A percentile compares a stretch with the other conserved stretches of the same genome.
These are phyloP conservation scores for Eucalyptus pauciflora DNA, from an alignment of 345 rosid species.

Conservation along the genomic window DNA sequence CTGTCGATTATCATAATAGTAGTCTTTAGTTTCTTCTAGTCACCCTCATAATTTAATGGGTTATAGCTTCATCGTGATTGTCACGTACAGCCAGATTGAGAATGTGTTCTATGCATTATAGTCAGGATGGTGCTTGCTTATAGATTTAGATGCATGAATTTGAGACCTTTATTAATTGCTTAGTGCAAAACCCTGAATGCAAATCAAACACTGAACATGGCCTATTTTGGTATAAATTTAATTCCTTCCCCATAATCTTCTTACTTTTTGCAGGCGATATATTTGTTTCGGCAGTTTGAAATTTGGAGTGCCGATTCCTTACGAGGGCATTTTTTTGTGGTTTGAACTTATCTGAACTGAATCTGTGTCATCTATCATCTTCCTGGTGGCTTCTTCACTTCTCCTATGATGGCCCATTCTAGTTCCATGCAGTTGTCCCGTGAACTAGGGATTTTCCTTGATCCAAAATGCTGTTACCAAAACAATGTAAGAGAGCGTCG, in stretches of 20 bases:
- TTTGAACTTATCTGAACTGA: neutral
- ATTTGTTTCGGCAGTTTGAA: neutral
- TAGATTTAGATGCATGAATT: neutral
- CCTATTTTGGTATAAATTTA: neutral
- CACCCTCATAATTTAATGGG: neutral
- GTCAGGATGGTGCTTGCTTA: neutral
- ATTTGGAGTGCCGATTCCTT: neutral
- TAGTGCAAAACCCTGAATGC: neutral
- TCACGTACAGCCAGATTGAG: neutral
- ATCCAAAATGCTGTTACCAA: conserved; percentile 16
- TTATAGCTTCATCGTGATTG: neutral
- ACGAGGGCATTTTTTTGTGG: neutral
- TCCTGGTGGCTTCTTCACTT: neutral
- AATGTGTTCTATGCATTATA: neutral
- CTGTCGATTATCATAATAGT: neutral
- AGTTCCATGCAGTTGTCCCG: conserved; percentile 39
- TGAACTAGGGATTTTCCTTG: conserved; percentile 26
- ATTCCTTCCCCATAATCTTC: neutral
- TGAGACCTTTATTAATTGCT: neutral
- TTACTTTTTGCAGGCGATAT: neutral
- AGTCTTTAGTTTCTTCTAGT: neutral
- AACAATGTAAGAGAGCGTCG: neutral
- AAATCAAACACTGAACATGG: neutral
- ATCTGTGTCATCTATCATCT: neutral
- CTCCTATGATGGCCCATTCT: conserved; percentile 31